Evolutionary conservation across 2,329 filamentous ascomycete genomes (phyloP).

Genomic region (Ramularia endophylla): DNA sequence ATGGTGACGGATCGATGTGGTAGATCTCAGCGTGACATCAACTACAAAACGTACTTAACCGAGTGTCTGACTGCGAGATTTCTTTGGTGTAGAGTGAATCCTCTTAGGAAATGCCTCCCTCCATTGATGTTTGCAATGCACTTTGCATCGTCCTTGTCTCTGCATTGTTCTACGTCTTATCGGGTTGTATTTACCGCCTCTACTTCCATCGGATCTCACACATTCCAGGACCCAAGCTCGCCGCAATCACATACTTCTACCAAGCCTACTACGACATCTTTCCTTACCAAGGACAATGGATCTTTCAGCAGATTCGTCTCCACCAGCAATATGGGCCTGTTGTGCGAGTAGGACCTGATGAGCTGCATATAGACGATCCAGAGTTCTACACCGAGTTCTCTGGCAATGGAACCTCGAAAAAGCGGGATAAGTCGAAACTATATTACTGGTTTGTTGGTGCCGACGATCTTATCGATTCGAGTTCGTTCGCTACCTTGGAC

Average conservation of each 20-base stretch:
- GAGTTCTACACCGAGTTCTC: slow-evolving; percentile 3
- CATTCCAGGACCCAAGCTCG: slow-evolving; percentile 30
- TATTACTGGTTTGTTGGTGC: slow-evolving; percentile 1
- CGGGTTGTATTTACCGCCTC: slow-evolving; percentile 18
- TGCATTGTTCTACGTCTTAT: slow-evolving; percentile 2
- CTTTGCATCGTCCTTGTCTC: no score
- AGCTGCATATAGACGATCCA: slow-evolving; percentile 5
- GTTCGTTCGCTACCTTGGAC: slow-evolving; percentile 2
- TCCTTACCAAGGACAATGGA: slow-evolving; percentile 1
- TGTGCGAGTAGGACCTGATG: slow-evolving; percentile 3
- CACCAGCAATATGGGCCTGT: slow-evolving; percentile 6
- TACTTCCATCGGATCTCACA: slow-evolving; percentile 29
- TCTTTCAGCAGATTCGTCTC: slow-evolving; percentile 1
- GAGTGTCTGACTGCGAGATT: no score
- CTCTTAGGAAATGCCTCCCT: no score
- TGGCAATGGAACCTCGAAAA: neutral
- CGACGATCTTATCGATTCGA: neutral
- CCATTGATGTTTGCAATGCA: no score
- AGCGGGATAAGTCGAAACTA: neutral
- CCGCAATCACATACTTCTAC: slow-evolving; percentile 25
- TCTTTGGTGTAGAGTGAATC: no score
- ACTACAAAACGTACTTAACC: no score
- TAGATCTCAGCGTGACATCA: no score
- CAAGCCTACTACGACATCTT: slow-evolving; percentile 6
- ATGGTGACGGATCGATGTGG: no score